Evolutionary conservation across 179 eudicot species (phyloP).

Genomic region (Amaranthus tricolor): DNA sequence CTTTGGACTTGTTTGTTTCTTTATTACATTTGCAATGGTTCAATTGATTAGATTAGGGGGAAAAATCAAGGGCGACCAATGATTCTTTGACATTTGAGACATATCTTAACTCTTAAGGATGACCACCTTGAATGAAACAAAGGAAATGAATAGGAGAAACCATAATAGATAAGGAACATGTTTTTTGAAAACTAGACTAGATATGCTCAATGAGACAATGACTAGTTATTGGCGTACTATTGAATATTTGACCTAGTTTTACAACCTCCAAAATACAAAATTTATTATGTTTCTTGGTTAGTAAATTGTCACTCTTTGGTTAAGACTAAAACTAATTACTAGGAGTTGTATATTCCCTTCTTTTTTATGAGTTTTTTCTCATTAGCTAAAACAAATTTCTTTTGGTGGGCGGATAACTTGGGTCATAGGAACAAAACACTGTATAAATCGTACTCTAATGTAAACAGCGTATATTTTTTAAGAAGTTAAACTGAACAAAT

Average conservation of each 20-base stretch:
- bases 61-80: not conserved
- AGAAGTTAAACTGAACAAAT: not conserved
- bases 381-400: too few species aligned
- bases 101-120: not conserved
- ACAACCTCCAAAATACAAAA: not conserved
- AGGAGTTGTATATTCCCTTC: not conserved
- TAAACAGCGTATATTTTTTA: not conserved
- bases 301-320: not conserved
- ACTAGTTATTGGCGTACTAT: not conserved
- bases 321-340: not conserved
- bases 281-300: not conserved
- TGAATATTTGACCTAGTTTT: slow-evolving; percentile 2
- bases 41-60: not conserved
- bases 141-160: not conserved
- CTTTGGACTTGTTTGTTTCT: not conserved
- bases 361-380: not conserved
- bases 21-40: not conserved
- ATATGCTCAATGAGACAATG: not conserved
- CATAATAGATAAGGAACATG: not conserved
- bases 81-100: not conserved
- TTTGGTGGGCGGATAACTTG: too few species aligned
- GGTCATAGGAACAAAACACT: too few species aligned
- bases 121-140: not conserved
- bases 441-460: not conserved
- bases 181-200: not conserved